Base-by-base conservation (phyloP, 2,329 filamentous ascomycete genomes). In the Aspergillus terreus region DNA sequence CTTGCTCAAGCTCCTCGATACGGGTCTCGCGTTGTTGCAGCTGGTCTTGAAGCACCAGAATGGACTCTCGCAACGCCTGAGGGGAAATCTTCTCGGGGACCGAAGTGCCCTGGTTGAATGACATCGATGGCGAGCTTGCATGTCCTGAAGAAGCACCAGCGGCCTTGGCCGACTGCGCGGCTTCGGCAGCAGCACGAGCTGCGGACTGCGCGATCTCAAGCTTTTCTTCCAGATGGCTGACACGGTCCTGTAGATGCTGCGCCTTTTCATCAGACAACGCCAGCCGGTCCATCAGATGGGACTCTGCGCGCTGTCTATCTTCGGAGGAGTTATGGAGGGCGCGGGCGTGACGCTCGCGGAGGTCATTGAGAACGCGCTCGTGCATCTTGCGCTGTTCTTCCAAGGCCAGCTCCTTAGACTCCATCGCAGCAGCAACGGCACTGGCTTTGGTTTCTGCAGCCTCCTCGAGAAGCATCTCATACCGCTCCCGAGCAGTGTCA, bases 21-120 rank as follows among this genome's bases (percentile, higher is more conserved):
- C 84, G 86, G 54, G 87, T 82, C 74, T 99, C 94, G 48, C 94
- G 91, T 62, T 94, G 90, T 70, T 97, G 94, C 6, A 99, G 81
- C 71, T 99, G 94, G 70, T 97, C 92, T 73, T 99, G 94, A 23
- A 99, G 79, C 15, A 96, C 94, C 73, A 95, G 85, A 66, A 99
- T 96, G 1, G 92, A 96, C 72, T 99, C 94, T 27, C 94, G 87
- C 30, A 99, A 82, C 6, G 94, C 94, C 71, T 97, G 92, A 1
- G 92, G 90, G 2, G 92, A 96, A 52, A 96, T 90, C 78, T 88
- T 95, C 69, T 94, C 90, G 0, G 90, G 88, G 4, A 85, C 72
- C 19, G 81, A 79, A 46, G 73, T 66, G 53, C 71, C 65, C 55
- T 71, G 65, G 25, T 59, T 68, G 42, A 72, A 70, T 23, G 76